These are phyloP conservation scores for Pleurotus giganteus DNA, from an alignment of 768 basidiomycete species.

Conservation along the genomic window DNA sequence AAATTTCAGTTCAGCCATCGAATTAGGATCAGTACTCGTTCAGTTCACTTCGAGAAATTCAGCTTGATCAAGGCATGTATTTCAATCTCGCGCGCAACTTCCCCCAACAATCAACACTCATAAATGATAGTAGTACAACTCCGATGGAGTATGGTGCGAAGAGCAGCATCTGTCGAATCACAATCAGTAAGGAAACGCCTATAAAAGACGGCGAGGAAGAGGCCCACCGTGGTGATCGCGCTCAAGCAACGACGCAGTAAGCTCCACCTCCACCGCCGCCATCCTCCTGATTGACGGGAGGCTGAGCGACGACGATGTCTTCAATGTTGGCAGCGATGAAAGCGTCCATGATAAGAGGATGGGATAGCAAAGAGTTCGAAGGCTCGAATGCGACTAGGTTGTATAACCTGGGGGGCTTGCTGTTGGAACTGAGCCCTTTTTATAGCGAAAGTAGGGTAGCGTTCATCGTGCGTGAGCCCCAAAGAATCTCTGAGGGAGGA, in stretches of 20 bases:
- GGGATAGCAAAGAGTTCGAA: neutral
- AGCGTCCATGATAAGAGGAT: conserved; percentile 8
- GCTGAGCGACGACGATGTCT: neutral
- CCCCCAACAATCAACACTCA: too few species aligned
- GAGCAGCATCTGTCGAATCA: neutral
- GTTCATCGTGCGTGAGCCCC: too few species aligned
- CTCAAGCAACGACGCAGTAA: conserved; percentile 12
- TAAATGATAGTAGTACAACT: too few species aligned
- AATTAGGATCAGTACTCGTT: too few species aligned
- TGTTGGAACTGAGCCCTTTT: neutral
- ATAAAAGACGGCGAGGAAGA: neutral
- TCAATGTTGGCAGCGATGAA: conserved; percentile 10
- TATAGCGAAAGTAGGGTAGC: neutral
- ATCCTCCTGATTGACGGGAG: conserved; percentile 9
- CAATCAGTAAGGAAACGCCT: neutral
- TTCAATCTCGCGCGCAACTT: too few species aligned
- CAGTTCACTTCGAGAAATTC: too few species aligned
- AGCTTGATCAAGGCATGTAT: too few species aligned
- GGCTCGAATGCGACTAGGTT: neutral
- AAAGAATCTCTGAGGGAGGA: too few species aligned
- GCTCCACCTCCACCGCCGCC: conserved; percentile 6
- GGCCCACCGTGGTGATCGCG: neutral
- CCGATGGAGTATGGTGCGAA: too few species aligned
- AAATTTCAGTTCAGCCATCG: too few species aligned
- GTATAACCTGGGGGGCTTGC: neutral